Evolutionary conservation across 495 filamentous ascomycete genomes (phyloP).

Genomic region (Tuber magnatum): DNA sequence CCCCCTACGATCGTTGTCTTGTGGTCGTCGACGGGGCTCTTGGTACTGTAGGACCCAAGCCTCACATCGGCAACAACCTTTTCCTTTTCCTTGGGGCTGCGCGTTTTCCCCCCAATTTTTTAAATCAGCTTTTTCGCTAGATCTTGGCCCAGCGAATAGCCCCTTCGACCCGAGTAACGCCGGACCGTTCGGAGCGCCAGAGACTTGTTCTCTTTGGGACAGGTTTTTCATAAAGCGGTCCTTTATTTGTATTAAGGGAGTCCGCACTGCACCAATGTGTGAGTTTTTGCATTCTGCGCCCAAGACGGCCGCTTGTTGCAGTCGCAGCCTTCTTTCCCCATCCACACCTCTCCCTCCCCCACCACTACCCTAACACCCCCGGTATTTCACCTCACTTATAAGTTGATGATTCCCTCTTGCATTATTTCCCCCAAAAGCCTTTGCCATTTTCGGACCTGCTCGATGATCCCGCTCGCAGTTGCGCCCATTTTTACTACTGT

Average conservation of each 20-base stretch:
- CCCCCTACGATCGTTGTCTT: background rate
- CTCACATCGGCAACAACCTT: background rate
- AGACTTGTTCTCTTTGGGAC: background rate
- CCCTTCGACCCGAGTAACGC: background rate
- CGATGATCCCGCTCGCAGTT: conserved; percentile 1
- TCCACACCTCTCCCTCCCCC: background rate
- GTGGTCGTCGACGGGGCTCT: background rate
- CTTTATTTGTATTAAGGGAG: background rate
- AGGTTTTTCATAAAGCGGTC: too few species aligned
- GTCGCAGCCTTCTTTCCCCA: background rate
- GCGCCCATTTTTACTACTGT: background rate
- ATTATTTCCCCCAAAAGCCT: background rate
- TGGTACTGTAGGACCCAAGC: background rate
- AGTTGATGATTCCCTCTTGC: background rate
- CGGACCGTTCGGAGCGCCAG: background rate
- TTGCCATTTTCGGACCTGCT: background rate
- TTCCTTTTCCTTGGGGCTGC: background rate
- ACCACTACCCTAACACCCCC: background rate
- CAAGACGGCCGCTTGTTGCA: background rate
- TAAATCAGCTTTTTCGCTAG: background rate
- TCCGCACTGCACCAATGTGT: background rate
- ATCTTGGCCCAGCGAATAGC: background rate
- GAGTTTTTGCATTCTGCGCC: background rate
- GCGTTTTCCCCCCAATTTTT: background rate
- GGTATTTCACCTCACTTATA: too few species aligned